Evolutionary conservation across 441 rosid species (phyloP).

Genomic region (Gossypium schwendimanii): DNA sequence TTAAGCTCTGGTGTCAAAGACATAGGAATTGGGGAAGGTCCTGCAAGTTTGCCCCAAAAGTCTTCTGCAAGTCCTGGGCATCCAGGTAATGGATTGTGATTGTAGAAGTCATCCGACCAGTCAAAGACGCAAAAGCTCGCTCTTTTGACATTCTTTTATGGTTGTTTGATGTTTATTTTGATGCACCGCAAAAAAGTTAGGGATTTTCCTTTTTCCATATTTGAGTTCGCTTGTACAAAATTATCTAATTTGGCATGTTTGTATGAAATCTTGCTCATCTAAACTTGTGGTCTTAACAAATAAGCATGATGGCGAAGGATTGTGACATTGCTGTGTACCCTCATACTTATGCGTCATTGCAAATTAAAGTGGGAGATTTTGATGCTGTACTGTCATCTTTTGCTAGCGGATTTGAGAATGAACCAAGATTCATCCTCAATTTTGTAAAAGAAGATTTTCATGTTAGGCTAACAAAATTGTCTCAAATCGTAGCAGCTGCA

Average conservation of each 20-base stretch:
- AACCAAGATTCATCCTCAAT: not conserved
- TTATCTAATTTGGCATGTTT: not conserved
- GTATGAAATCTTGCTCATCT: not conserved
- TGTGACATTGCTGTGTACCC: not conserved
- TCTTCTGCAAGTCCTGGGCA: not conserved
- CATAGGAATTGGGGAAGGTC: not conserved
- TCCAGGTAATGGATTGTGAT: conserved; percentile 5
- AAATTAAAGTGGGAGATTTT: not conserved
- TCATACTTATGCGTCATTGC: not conserved
- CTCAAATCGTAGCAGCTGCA: too few relatives aligned
- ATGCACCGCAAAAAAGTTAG: not conserved
- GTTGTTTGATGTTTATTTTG: not conserved
- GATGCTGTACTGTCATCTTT: not conserved
- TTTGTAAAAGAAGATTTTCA: not conserved
- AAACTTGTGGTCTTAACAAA: not conserved
- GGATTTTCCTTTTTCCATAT: not conserved
- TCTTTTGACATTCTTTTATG: not conserved
- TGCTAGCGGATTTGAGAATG: not conserved
- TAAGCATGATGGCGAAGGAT: not conserved
- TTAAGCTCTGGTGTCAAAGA: conserved; percentile 18
- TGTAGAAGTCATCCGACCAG: not conserved
- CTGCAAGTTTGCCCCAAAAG: not conserved
- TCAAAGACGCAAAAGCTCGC: not conserved
- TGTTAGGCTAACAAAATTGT: not conserved
- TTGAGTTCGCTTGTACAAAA: not conserved